These are phyloP conservation scores for Candida dubliniensis DNA, from an alignment of 1,139 yeast genomes.

Conservation along the genomic window DNA sequence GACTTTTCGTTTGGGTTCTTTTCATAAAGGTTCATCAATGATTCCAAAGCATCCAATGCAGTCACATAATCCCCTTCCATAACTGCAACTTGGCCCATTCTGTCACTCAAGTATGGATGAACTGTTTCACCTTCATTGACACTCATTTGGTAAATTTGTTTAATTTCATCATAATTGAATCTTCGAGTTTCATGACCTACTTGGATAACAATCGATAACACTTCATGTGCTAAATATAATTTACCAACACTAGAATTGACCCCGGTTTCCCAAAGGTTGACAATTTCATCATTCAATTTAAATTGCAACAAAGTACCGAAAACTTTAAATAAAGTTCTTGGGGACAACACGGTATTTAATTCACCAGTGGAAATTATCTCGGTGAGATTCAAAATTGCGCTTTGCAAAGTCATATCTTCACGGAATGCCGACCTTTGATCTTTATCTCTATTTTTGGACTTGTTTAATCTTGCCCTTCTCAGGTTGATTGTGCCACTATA, in stretches of 20 bases:
- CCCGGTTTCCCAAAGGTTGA: conserved; percentile 46
- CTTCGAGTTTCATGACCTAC: conserved; percentile 63
- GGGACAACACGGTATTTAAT: conserved; percentile 25
- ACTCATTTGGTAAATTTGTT: conserved; percentile 38
- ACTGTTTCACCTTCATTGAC: conserved; percentile 21
- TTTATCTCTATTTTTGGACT: conserved; percentile 37
- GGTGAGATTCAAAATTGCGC: conserved; percentile 35
- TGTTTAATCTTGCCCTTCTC: conserved; percentile 12
- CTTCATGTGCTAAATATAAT: conserved; percentile 49
- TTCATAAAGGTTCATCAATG: conserved; percentile 32
- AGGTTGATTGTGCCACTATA: conserved; percentile 7
- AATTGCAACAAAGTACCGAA: conserved; percentile 25
- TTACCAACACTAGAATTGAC: conserved; percentile 33
- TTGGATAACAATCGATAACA: conserved; percentile 72
- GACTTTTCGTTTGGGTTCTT: conserved; percentile 16
- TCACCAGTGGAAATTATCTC: conserved; percentile 36
- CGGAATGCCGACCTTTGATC: conserved; percentile 33
- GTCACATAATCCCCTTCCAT: conserved; percentile 39
- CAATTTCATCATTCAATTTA: conserved; percentile 34
- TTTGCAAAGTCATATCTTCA: conserved; percentile 33
- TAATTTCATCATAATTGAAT: conserved; percentile 57
- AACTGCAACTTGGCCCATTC: conserved; percentile 45
- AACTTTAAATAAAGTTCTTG: conserved; percentile 33
- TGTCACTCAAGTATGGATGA: conserved; percentile 30
- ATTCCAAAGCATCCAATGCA: conserved; percentile 44